Evolutionary conservation across 345 rosid species (phyloP).

Genomic region (Punica granatum): DNA sequence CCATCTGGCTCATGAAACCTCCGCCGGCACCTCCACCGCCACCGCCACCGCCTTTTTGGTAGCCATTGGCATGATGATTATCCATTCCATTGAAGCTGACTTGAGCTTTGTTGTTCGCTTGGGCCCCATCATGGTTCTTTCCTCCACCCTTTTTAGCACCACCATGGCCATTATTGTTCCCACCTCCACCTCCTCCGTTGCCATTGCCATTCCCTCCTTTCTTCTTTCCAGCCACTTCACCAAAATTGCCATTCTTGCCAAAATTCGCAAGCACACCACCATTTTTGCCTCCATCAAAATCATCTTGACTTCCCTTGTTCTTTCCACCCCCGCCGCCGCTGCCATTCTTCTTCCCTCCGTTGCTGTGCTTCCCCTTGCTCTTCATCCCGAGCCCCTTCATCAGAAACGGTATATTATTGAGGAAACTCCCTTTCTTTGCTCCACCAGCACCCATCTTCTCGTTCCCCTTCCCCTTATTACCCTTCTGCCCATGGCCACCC

Average conservation of each 20-base stretch:
- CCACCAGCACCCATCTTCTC: slow-evolving; percentile 13
- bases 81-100: slow-evolving; percentile 42
- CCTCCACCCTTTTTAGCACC: slow-evolving; percentile 50
- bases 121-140: slow-evolving; percentile 30
- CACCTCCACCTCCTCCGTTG: slow-evolving; percentile 26
- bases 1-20: slow-evolving; percentile 35
- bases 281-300: slow-evolving; percentile 25
- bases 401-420: slow-evolving; percentile 48
- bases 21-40: slow-evolving; percentile 20
- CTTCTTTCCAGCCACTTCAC: slow-evolving; percentile 28
- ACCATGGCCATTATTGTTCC: slow-evolving; percentile 36
- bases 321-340: slow-evolving; percentile 30
- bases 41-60: slow-evolving; percentile 18
- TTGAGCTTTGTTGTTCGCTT: slow-evolving; percentile 21
- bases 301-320: slow-evolving; percentile 27
- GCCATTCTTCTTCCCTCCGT: slow-evolving; percentile 24
- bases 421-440: slow-evolving; percentile 31
- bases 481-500: slow-evolving; percentile 31
- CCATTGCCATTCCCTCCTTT: slow-evolving; percentile 30
- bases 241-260: neutral
- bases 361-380: slow-evolving; percentile 17
- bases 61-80: slow-evolving; percentile 9
- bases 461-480: slow-evolving; percentile 3
- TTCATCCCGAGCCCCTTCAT: slow-evolving; percentile 34
- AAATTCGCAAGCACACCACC: slow-evolving; percentile 25